Percentiles rank a stretch among this genome's conserved stretches.
phyloP scores from a whole-genome alignment of 23 red algal genomes.

The Agarophyton chilense region DNA sequence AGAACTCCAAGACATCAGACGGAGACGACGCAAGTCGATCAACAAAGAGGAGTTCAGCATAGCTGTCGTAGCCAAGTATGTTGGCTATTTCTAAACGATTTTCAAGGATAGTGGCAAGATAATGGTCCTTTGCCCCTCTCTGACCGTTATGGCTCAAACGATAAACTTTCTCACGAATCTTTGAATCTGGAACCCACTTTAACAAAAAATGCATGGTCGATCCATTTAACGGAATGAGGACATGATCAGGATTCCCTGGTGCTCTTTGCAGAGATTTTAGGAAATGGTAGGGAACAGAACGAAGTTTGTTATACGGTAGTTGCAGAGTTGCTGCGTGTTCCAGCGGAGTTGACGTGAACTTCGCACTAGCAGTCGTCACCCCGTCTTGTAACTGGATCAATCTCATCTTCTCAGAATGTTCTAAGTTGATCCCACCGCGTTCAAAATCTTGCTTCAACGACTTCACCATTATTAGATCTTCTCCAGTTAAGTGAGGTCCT shows the following conservation, averaged over 20 bases:
- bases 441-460: constrained; percentile 91
- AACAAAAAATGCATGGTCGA: constrained; percentile 32
- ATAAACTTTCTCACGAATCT: constrained; percentile 54
- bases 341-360: constrained; percentile 24
- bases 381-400: constrained; percentile 52
- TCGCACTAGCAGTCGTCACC: constrained; percentile 20
- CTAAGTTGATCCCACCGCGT: constrained; percentile 78
- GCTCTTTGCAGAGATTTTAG: constrained; percentile 8
- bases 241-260: constrained; percentile 25
- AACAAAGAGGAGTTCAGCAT: constrained; percentile 46
- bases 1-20: constrained; percentile 41
- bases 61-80: constrained; percentile 44
- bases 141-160: neutral
- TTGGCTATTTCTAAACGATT: constrained; percentile 44
- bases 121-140: neutral
- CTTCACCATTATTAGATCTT: constrained; percentile 78
- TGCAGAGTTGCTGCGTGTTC: constrained; percentile 22
- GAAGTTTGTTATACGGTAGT: constrained; percentile 29
- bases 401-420: constrained; percentile 32
- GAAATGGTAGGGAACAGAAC: constrained; percentile 10
- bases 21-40: constrained; percentile 65
- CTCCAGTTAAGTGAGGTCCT: neutral
- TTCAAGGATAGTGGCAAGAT: constrained; percentile 34
- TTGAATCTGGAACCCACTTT: constrained; percentile 69
- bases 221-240: constrained; percentile 4